Evolutionary conservation across 306 rosid genomes (phyloP).

Genomic region (Castanea crenata): DNA sequence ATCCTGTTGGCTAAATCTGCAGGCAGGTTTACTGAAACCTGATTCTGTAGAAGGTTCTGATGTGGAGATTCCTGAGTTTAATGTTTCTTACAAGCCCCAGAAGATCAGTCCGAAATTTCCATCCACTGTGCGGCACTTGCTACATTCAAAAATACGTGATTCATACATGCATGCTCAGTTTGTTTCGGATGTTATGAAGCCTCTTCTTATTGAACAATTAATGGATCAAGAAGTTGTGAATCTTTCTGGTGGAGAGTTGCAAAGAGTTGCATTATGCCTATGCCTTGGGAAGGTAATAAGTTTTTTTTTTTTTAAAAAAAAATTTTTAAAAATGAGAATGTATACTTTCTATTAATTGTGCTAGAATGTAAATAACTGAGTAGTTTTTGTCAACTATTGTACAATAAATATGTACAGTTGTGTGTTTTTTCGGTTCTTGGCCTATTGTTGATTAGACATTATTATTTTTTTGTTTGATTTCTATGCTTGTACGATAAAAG

Average conservation of each 20-base stretch:
- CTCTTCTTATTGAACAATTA: slow-evolving; percentile 92
- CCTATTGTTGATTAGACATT: too few relatives aligned
- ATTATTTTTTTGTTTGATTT: too few relatives aligned
- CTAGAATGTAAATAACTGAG: background rate
- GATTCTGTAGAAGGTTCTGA: slow-evolving; percentile 68
- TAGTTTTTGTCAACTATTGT: background rate
- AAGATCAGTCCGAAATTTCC: slow-evolving; percentile 90
- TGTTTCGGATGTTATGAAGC: slow-evolving; percentile 96
- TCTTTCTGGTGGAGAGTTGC: slow-evolving; percentile 99
- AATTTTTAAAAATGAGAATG: background rate
- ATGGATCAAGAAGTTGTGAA: slow-evolving; percentile 98
- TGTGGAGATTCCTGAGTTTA: slow-evolving; percentile 88
- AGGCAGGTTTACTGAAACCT: slow-evolving; percentile 99
- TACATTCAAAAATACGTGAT: slow-evolving; percentile 81
- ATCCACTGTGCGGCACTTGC: slow-evolving; percentile 73
- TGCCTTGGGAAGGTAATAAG: slow-evolving; percentile 93
- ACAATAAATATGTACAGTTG: too few relatives aligned
- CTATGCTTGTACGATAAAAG: background rate
- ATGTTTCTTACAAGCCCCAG: slow-evolving; percentile 98
- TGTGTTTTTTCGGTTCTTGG: too few relatives aligned
- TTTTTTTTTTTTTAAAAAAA: background rate
- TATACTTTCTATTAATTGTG: background rate
- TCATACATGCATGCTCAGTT: slow-evolving; percentile 92
- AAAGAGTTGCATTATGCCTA: slow-evolving; percentile 90
- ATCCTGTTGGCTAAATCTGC: slow-evolving; percentile 21